Percentiles rank a stretch among this genome's conserved stretches.
Conservation (phyloP, 805 yeast genomes). For the Lipomyces orientalis region DNA sequence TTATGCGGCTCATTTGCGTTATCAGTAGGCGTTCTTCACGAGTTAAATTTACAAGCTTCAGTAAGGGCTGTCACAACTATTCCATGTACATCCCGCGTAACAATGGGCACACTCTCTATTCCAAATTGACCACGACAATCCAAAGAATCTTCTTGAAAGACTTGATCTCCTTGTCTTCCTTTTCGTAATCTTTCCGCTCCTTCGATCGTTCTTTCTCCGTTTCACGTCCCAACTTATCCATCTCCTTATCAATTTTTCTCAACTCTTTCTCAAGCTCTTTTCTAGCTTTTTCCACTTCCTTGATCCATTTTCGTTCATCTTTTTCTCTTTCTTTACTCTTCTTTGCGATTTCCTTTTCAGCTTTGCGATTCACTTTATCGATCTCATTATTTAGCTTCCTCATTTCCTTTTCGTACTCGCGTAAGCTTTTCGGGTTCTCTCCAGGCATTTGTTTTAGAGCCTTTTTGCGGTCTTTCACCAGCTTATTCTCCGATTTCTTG, state of each 20-base stretch:
- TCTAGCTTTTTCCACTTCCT: constrained; percentile 6
- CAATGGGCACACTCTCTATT: too few relatives aligned
- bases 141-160: not conserved
- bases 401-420: not conserved
- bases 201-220: not conserved
- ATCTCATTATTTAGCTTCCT: not conserved
- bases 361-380: not conserved
- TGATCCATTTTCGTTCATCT: not conserved
- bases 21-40: too few relatives aligned
- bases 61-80: too few relatives aligned
- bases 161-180: not conserved
- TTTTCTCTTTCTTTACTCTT: not conserved
- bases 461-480: not conserved
- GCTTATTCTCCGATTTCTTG: not conserved
- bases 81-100: too few relatives aligned
- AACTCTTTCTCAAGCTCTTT: not conserved
- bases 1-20: not conserved
- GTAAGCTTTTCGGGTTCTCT: not conserved
- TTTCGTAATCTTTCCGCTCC: not conserved
- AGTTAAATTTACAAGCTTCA: too few relatives aligned
- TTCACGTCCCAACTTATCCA: not conserved
- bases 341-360: not conserved
- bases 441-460: not conserved
- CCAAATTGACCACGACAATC: not conserved
- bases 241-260: not conserved